Evolutionary conservation across 441 rosid genomes (phyloP).

Genomic region (Eruca vesicaria): DNA sequence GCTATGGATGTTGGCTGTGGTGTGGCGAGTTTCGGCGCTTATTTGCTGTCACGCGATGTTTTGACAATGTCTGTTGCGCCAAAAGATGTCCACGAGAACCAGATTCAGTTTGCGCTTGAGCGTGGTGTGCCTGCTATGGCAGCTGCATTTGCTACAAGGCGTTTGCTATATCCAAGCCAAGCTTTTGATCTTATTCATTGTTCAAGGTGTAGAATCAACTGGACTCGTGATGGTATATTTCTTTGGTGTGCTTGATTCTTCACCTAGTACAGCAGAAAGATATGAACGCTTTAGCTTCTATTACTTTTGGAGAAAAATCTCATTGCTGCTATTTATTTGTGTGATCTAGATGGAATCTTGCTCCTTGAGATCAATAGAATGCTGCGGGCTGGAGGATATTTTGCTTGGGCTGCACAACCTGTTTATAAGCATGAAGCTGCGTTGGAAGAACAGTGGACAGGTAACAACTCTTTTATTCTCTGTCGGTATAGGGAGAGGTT

Average conservation of each 20-base stretch:
- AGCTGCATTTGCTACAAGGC: conserved; percentile 90
- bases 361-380: conserved; percentile 95
- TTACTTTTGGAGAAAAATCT: conserved; percentile 22
- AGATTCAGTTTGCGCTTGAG: conserved; percentile 98
- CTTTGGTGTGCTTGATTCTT: conserved; percentile 9
- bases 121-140: conserved; percentile 99
- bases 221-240: conserved; percentile 93
- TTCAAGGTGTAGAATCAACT: conserved; percentile 97
- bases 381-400: conserved; percentile 96
- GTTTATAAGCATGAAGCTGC: conserved; percentile 90
- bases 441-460: conserved; percentile 95
- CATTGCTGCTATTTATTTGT: conserved; percentile 24
- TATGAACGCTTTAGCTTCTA: background rate
- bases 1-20: conserved; percentile 96
- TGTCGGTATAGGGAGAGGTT: background rate
- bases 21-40: conserved; percentile 99
- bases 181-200: conserved; percentile 96
- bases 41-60: conserved; percentile 72
- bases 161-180: conserved; percentile 86
- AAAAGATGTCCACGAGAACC: conserved; percentile 97
- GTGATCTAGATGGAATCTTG: conserved; percentile 83
- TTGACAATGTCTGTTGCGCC: conserved; percentile 92
- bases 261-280: background rate
- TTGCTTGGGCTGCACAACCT: conserved; percentile 99
- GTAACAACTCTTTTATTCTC: conserved; percentile 38